Percentiles rank a stretch among this genome's conserved stretches.
Conservation (phyloP, 176 grass and related monocot species). For the Metroxylon sagu region DNA sequence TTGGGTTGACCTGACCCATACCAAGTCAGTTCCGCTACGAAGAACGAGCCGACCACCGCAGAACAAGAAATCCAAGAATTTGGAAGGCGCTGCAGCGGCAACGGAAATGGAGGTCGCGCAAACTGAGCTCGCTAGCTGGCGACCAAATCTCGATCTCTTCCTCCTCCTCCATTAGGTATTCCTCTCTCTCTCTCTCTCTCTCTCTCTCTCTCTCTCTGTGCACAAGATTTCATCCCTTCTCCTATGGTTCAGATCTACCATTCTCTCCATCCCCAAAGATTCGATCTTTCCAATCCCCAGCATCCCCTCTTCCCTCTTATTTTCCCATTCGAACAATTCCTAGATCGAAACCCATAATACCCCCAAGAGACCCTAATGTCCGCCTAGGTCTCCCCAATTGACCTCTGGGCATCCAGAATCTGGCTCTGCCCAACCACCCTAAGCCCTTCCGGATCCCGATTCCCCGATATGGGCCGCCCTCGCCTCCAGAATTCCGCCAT, state of each 20-base stretch:
- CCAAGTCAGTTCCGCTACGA: too few relatives aligned
- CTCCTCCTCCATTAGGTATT: too few relatives aligned
- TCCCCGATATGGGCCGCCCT: constrained; percentile 2
- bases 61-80: too few relatives aligned
- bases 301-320: background rate
- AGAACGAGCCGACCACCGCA: too few relatives aligned
- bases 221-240: background rate
- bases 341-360: background rate
- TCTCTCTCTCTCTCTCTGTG: background rate
- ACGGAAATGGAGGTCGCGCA: too few relatives aligned
- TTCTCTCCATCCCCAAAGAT: background rate
- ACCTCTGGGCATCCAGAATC: background rate
- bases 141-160: background rate
- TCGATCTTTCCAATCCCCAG: background rate
- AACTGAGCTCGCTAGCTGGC: too few relatives aligned
- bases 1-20: too few relatives aligned
- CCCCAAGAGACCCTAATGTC: background rate
- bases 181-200: background rate
- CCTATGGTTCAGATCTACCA: background rate
- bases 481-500: constrained; percentile 10
- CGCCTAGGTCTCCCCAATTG: background rate
- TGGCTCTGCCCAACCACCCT: constrained; percentile 1
- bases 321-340: background rate
- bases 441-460: background rate
- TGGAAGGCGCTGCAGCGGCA: too few relatives aligned